Evolutionary conservation across 768 basidiomycete species (phyloP), one percentile per base, ranked within the genome.

Genomic region (Tephrocybe sp.): DNA sequence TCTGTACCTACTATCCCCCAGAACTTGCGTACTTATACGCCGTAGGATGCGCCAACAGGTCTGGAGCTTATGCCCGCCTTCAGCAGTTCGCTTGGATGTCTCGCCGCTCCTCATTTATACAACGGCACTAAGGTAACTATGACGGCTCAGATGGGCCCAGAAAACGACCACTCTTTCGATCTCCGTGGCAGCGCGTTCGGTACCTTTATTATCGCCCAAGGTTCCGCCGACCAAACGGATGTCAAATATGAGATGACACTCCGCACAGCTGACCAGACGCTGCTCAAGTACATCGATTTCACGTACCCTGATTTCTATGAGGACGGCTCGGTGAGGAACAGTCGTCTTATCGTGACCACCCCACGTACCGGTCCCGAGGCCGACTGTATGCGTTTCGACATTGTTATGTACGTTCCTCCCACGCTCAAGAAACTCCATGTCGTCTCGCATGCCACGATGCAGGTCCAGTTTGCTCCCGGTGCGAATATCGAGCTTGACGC

Each of bases 31-130:
- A 9, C 39, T 25, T n/a, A 28, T 27, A 18, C 44, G 13, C 16
- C 26, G 12, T 53, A 82, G 81, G 72, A 74, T 30, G 58, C 70
- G 0, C 74, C 76, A 1, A 77, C 77, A 31, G 79, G 79, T 9
- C 65, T 83, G 5, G 81, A 84, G 56, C 60, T 65, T n/a, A 78
- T 82, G 74, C 83, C 82, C 0, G 69, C 61, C 22, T 84, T 74
- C 66, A 74, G 78, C 62, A 72, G 64, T 3, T 78, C 78, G 5
- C 71, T 83, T 0, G 78, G 78, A 8, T 84, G 81, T 60, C 54
- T 66, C 8, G 53, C 69, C 38, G 74, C 76, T 5, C 67, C 74
- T 1, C 66, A 77, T 54, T 56, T 76, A 46, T 82, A 79, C 62
- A 70, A 76, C 22, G 68, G 64, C 9, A 64, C 68, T 4, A 60